Base-by-base conservation (phyloP, 257 asterid genomes). In the Solanum neorickii region DNA sequence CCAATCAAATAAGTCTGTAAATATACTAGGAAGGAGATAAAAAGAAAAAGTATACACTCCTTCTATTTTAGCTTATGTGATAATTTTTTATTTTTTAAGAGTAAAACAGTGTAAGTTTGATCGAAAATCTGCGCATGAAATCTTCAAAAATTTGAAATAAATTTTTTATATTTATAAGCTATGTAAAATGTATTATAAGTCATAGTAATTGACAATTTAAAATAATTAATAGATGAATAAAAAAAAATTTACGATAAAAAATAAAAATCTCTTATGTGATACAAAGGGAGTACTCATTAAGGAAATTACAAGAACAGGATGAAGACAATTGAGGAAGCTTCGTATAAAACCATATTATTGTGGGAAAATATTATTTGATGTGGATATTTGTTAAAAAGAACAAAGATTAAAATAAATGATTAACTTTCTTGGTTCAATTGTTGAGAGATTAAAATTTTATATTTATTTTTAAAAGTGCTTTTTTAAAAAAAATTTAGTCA, bases 101-200 rank as follows among this genome's bases (percentile, higher is more conserved):
- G 0, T 47, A 0, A 15, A 15, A 49, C 0, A 0, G 0, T 5
- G 6, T 49, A 49, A 14, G 0, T 49, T 49, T 49, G 3, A 49
- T 0, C 1, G 27, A 27, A 27, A 27, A 27, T 27, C 27, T 27
- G 27, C 27, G 27, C 27, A 27, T 27, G 27, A 27, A 27, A 27
- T 27, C 27, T 27, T 27, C 27, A 27, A 27, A 27, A 27, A 27
- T 27, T 27, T 27, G 27, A 27, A 27, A 27, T 27, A 27, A 27
- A 27, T 27, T 27, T 27, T 27, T 27, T 27, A 27, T 27, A 27
- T 27, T 27, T 27, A 27, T 27, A 27, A 27, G 27, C 27, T 27
- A 27, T 27, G 27, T 27, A 27, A 27, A 27, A 27, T 27, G 27
- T 27, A 27, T 27, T 27, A 27, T 27, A 27, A 27, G 27, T 27